A percentile compares a stretch with the other conserved stretches of the same genome.
Evolutionary conservation across 2,329 filamentous ascomycete species (phyloP).

Genomic region (Colletotrichum karsti): DNA sequence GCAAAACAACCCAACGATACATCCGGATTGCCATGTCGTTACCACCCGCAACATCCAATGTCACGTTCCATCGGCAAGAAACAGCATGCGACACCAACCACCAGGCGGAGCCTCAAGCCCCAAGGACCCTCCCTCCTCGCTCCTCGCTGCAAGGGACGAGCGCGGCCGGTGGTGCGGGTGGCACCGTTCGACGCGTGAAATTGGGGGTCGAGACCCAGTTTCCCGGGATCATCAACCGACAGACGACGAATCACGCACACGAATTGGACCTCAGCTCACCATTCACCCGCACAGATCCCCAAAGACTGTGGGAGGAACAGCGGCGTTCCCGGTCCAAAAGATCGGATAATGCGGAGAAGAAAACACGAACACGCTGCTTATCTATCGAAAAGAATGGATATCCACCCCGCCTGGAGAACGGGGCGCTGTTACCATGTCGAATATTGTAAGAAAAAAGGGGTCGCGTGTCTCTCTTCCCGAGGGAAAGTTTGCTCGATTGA

Average conservation of each 20-base stretch:
- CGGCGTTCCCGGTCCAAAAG: neutral
- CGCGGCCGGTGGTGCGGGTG: neutral
- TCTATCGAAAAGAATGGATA: neutral
- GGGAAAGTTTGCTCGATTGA: conserved; percentile 3
- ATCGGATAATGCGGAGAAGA: conserved; percentile 15
- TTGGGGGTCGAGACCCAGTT: conserved; percentile 22
- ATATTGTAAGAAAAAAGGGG: conserved; percentile 6
- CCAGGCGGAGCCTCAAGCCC: conserved; percentile 19
- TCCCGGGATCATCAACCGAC: neutral
- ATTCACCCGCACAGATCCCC: neutral
- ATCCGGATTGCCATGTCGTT: neutral
- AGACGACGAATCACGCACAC: neutral
- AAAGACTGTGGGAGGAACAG: neutral
- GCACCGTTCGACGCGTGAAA: neutral
- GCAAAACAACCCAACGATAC: neutral
- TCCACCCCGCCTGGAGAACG: neutral
- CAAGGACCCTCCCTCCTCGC: neutral
- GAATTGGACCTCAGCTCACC: neutral
- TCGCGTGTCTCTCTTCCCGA: neutral
- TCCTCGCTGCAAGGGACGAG: neutral
- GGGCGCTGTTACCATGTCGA: conserved; percentile 5
- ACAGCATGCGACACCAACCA: conserved; percentile 6
- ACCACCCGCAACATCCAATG: neutral
- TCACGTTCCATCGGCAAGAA: conserved; percentile 26
- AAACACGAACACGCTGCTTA: conserved; percentile 2